phyloP scores from a whole-genome alignment of 2,329 filamentous ascomycete species.

The Plenodomus biglobosus region DNA sequence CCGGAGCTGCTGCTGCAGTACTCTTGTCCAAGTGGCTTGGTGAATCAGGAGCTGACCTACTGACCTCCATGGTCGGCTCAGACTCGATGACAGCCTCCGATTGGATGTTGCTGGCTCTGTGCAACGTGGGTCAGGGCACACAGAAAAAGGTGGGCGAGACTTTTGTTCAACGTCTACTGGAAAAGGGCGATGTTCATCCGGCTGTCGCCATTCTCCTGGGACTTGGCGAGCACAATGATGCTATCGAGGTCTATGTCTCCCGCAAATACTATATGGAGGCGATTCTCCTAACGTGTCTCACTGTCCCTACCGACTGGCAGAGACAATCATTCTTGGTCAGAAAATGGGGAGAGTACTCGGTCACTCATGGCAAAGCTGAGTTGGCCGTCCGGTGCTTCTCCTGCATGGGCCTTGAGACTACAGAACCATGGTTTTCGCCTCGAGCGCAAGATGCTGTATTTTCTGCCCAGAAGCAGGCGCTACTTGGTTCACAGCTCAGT shows the following conservation, averaged over 20 bases:
- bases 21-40: constrained; percentile 92
- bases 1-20: constrained; percentile 75
- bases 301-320: constrained; percentile 85
- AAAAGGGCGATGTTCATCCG: constrained; percentile 86
- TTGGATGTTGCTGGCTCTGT: constrained; percentile 95
- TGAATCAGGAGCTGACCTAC: constrained; percentile 77
- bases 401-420: constrained; percentile 81
- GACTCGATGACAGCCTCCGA: constrained; percentile 90
- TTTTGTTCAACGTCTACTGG: constrained; percentile 86
- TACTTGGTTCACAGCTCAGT: constrained; percentile 61
- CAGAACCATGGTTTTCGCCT: constrained; percentile 86
- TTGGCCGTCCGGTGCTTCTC: constrained; percentile 92
- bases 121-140: constrained; percentile 74
- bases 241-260: constrained; percentile 93
- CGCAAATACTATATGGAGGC: constrained; percentile 92
- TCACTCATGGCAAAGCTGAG: constrained; percentile 83
- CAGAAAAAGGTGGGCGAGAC: constrained; percentile 89
- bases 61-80: constrained; percentile 72
- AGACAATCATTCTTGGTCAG: constrained; percentile 83
- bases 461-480: constrained; percentile 55
- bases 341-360: constrained; percentile 92
- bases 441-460: constrained; percentile 66
- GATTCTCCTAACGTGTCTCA: constrained; percentile 79
- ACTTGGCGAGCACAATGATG: constrained; percentile 88
- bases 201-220: constrained; percentile 91